Base-by-base conservation (phyloP, 768 basidiomycete species). In the Lactarius quietus region DNA sequence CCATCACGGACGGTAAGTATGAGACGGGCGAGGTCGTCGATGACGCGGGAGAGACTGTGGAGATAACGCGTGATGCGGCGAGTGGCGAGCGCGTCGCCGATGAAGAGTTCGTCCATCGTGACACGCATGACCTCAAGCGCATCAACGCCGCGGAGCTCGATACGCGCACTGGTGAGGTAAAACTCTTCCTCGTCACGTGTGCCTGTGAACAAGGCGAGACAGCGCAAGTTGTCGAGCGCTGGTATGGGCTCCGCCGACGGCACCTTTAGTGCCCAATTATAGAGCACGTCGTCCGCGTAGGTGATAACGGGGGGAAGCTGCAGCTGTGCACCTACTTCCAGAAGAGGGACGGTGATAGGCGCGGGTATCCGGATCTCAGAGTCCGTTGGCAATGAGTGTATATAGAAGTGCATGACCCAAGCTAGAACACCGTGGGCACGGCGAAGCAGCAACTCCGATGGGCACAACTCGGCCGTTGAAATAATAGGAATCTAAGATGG, bases 211-310 rank as follows among this genome's bases (percentile, higher is more conserved):
- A 84, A 77, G 1, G 87, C 87, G 65, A 81, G 79, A 64, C 82
- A 83, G 52, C 82, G 82, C 58, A 95, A 79, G 71, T 92, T 87
- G 61, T 86, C 76, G 6, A 83, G 75, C 35, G 76, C 77, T 1
- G 81, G 79, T 8, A 73, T 77, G 1, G 80, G 78, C 33, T 63
- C 48, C 28, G 67, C 62, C 26, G 64, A 59, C 7, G 52, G 56
- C 1, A 39, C 41, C 53, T 72, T 75, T 65, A 73, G 73, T 6
- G 71, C 73, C 88, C 89, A 92, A 74, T 96, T 96, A 77, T 94
- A 97, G 31, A 97, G 82, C 9, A 97, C 94, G 33, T 88, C 89
- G 73, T 96, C 94, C 12, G 94, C 88, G 73, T 94, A 97, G 4
- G 94, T 97, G 63, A 94, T 81, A 45, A 96, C 80, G 0, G 95